These are phyloP conservation scores for Candolleomyces efflorescens DNA, from an alignment of 768 basidiomycete species.

Conservation along the genomic window DNA sequence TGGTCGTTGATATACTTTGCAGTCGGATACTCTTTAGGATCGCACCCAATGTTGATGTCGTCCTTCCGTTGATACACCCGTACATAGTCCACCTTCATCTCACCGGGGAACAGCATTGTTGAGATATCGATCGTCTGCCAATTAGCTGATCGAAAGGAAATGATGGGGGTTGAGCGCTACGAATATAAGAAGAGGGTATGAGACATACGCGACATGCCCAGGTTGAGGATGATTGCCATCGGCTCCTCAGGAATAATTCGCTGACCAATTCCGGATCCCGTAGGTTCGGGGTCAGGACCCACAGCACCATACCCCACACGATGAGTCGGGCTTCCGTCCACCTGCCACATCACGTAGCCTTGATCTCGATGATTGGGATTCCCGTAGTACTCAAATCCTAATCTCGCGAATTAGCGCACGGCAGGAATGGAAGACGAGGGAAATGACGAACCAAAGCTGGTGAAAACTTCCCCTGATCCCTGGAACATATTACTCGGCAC, in stretches of 20 bases:
- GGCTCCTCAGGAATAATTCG: slow-evolving; percentile 58
- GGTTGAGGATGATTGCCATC: slow-evolving; percentile 55
- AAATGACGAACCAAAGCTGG: slow-evolving; percentile 35
- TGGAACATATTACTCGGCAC: slow-evolving; percentile 54
- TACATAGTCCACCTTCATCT: slow-evolving; percentile 74
- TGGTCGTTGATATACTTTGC: slow-evolving; percentile 56
- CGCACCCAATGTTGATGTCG: slow-evolving; percentile 58
- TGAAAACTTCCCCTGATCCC: slow-evolving; percentile 49
- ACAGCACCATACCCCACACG: slow-evolving; percentile 48
- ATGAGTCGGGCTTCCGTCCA: slow-evolving; percentile 48
- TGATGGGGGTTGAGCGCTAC: neutral
- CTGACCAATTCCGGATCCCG: slow-evolving; percentile 50
- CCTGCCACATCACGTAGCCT: slow-evolving; percentile 76
- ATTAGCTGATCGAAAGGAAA: slow-evolving; percentile 33
- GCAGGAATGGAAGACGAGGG: neutral
- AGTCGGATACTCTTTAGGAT: slow-evolving; percentile 63
- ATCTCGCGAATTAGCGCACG: neutral
- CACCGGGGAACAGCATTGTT: slow-evolving; percentile 65
- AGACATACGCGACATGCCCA: slow-evolving; percentile 54
- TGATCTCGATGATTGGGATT: slow-evolving; percentile 48
- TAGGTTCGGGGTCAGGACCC: slow-evolving; percentile 32
- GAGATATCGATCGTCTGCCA: slow-evolving; percentile 60
- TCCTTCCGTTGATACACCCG: slow-evolving; percentile 73
- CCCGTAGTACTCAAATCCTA: slow-evolving; percentile 75
- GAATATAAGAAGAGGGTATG: neutral